Evolutionary conservation across 345 rosid genomes (phyloP).

Genomic region (Erodium maritimum): DNA sequence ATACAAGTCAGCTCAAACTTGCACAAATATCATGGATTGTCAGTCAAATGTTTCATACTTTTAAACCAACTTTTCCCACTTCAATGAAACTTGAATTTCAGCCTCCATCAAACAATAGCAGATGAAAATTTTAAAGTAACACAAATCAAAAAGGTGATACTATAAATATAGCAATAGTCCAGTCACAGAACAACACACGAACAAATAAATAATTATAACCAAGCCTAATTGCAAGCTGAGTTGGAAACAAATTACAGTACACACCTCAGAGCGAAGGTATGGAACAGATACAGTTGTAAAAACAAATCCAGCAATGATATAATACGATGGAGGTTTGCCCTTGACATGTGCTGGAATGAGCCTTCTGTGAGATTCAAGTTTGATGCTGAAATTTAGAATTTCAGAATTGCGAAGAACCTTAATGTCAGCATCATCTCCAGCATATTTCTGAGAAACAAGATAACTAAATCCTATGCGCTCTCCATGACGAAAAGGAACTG

Average conservation of each 20-base stretch:
- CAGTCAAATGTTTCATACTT: no score
- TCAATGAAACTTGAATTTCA: no score
- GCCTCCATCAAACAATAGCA: no score
- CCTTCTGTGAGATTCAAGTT: conserved; percentile 72
- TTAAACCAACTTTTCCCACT: no score
- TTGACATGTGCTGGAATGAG: conserved; percentile 76
- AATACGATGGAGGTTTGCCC: conserved; percentile 78
- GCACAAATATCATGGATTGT: no score
- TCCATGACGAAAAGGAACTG: conserved; percentile 93
- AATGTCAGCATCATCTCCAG: conserved; percentile 66
- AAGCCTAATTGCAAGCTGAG: background rate
- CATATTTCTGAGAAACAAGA: conserved; percentile 81
- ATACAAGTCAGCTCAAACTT: no score
- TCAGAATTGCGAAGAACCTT: conserved; percentile 67
- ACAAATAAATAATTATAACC: no score
- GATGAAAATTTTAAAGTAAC: no score
- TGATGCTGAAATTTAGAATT: conserved; percentile 53
- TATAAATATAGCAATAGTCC: no score
- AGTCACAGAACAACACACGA: background rate
- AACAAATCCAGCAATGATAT: conserved; percentile 84
- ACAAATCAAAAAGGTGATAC: no score
- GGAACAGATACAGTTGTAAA: conserved; percentile 81
- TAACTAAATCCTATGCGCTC: conserved; percentile 92
- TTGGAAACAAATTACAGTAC: background rate
- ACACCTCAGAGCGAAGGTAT: conserved; percentile 86